Evolutionary conservation across 2,329 filamentous ascomycete genomes (phyloP).

Genomic region (Cladosporium sp.): DNA sequence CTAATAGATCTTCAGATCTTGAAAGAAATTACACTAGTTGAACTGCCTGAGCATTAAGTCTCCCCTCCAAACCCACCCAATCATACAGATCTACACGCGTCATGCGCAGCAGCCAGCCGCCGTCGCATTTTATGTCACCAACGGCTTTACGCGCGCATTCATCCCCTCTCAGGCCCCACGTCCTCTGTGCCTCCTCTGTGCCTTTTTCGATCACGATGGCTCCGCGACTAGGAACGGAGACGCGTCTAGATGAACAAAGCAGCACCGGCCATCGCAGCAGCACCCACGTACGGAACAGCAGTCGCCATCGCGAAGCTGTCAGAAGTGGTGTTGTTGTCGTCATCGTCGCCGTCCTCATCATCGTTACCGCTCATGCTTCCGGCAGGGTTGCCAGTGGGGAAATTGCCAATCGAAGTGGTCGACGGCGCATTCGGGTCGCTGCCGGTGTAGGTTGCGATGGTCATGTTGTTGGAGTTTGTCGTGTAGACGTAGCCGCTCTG

Average conservation of each 20-base stretch:
- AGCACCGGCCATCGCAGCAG: slow-evolving; percentile 13
- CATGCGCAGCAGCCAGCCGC: too few species aligned
- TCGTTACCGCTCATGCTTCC: not conserved
- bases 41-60: too few species aligned
- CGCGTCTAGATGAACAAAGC: slow-evolving; percentile 4
- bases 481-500: slow-evolving; percentile 16
- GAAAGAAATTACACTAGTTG: too few species aligned
- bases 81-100: too few species aligned
- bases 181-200: too few species aligned
- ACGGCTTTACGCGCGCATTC: too few species aligned
- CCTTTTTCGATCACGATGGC: too few species aligned
- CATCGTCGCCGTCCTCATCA: not conserved
- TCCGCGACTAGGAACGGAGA: too few species aligned
- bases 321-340: not conserved
- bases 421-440: slow-evolving; percentile 8
- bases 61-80: too few species aligned
- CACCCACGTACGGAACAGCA: slow-evolving; percentile 10
- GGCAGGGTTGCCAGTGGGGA: not conserved
- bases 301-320: slow-evolving; percentile 9
- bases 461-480: slow-evolving; percentile 2
- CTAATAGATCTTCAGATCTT: too few species aligned
- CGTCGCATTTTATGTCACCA: too few species aligned
- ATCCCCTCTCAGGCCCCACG: too few species aligned
- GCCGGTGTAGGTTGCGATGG: slow-evolving; percentile 13
- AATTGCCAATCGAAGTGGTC: not conserved